Base-by-base conservation (phyloP, 768 basidiomycete genomes). In the Phanerochaete sordida region DNA sequence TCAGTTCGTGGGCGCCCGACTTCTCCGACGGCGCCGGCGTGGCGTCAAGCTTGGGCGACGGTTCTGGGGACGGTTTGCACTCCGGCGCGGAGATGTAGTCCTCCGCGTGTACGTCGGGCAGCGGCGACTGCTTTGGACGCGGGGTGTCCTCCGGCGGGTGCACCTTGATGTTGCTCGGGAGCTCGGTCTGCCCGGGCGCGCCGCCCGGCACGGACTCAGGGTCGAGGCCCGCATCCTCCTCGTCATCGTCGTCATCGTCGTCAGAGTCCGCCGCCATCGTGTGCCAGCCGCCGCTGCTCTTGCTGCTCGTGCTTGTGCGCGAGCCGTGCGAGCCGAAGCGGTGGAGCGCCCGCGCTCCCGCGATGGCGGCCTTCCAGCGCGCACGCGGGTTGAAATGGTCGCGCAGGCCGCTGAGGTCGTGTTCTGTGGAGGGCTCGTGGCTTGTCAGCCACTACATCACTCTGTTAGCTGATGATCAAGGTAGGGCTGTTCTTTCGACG, bases 351-450 rank as follows among this genome's bases (percentile, higher is more conserved):
- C 77, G 76, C n/a, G 81, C 75, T 43, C 77, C 74, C 53, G 72
- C 69, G 65, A 95, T 91, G 15, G 90, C 90, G 1, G 77, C 75
- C 52, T 83, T 81, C 93, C 93, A 95, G 39, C 80, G 80, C 1
- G 84, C 86, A 45, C 80, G 80, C 0, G 92, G 81, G 68, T 92
- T 80, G 73, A 96, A 95, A 76, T 94, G 84, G 31, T 92, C 87
- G 31, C 90, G 88, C 51, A 97, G 76, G 12, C 89, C 91, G 12
- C 68, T 78, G 44, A 97, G 80, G 66, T 98, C 93, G 70, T 89
- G 82, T 54, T 94, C 90, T 5, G 78, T 80, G 0, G 85, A 84
- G 0, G 87, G 77, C 19, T 78, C 73, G 68, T 88, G 83, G 0
- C 77, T 81, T 16, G 88, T 89, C 35, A 93, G 74, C 93, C 92